Evolutionary conservation across 192 early-diverging fungal genomes (phyloP).

Genomic region (Gamsiella multidivaricata): DNA sequence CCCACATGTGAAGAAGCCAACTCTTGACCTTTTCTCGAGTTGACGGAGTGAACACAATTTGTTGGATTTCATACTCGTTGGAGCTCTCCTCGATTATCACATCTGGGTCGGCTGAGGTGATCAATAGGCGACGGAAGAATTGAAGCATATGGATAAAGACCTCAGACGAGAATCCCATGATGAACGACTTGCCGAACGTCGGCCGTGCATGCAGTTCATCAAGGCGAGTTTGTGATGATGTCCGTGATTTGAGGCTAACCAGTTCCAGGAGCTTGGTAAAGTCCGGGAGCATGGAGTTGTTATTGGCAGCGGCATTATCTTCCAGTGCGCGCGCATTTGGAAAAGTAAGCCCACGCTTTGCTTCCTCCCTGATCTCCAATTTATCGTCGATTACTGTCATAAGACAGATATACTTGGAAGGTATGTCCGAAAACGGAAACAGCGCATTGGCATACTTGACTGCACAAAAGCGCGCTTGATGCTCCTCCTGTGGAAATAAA

Average conservation of each 20-base stretch:
- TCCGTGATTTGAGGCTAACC: conserved; percentile 40
- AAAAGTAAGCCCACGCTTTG: conserved; percentile 60
- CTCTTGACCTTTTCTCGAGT: conserved; percentile 23
- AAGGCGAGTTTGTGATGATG: neutral
- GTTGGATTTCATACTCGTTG: conserved; percentile 56
- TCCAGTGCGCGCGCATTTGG: conserved; percentile 25
- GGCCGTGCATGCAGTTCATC: conserved; percentile 26
- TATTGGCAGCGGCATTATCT: conserved; percentile 10
- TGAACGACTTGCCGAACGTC: conserved; percentile 52
- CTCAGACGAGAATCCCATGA: conserved; percentile 69
- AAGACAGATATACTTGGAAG: conserved; percentile 73
- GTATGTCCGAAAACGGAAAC: conserved; percentile 66
- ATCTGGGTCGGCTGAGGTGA: conserved; percentile 68
- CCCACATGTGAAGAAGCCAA: conserved; percentile 55
- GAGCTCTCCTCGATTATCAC: conserved; percentile 59
- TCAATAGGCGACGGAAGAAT: conserved; percentile 72
- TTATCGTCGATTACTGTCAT: conserved; percentile 60
- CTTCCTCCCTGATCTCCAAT: conserved; percentile 67
- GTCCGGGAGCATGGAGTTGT: conserved; percentile 30
- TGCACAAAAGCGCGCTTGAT: conserved; percentile 69
- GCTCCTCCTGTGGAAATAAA: conserved; percentile 33
- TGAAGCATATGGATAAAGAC: conserved; percentile 70
- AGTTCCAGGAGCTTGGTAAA: conserved; percentile 52
- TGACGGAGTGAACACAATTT: conserved; percentile 46
- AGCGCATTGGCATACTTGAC: conserved; percentile 70